These are phyloP conservation scores for Alternaria infectoria DNA, from an alignment of 2,329 filamentous ascomycete genomes.

Conservation along the genomic window DNA sequence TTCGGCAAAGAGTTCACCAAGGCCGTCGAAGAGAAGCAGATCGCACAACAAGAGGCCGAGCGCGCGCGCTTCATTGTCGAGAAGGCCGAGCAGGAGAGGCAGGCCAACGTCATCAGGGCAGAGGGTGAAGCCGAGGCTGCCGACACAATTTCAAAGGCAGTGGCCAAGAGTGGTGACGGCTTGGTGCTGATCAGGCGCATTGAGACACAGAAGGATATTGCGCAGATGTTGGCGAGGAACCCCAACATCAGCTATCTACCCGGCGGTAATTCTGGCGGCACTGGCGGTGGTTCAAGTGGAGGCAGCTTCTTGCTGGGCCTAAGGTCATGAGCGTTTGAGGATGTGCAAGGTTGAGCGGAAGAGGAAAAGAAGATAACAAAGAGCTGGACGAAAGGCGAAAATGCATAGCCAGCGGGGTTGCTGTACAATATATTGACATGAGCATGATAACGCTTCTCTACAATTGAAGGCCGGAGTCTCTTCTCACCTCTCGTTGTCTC, in stretches of 20 bases:
- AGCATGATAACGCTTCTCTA: slow-evolving; percentile 15
- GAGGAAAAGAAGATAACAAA: not conserved
- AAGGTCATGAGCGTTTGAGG: slow-evolving; percentile 51
- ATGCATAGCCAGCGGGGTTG: slow-evolving; percentile 33
- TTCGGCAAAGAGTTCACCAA: slow-evolving; percentile 99
- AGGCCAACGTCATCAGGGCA: slow-evolving; percentile 97
- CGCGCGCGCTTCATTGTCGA: slow-evolving; percentile 97
- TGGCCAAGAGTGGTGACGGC: slow-evolving; percentile 91
- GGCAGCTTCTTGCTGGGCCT: slow-evolving; percentile 72
- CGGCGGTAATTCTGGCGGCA: slow-evolving; percentile 67
- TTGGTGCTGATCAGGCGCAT: slow-evolving; percentile 96
- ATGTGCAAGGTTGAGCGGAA: not conserved
- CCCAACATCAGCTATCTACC: slow-evolving; percentile 97
- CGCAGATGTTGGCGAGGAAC: slow-evolving; percentile 84
- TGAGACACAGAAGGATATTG: slow-evolving; percentile 95
- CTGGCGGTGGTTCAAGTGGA: slow-evolving; percentile 62
- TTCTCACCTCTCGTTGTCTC: not conserved
- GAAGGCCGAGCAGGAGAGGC: slow-evolving; percentile 96
- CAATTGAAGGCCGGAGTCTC: not conserved
- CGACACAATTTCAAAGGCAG: slow-evolving; percentile 92
- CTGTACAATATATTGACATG: slow-evolving; percentile 41
- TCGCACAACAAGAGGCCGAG: slow-evolving; percentile 98
- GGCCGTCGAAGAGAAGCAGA: slow-evolving; percentile 99
- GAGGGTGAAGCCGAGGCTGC: slow-evolving; percentile 98
- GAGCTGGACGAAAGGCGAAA: not conserved